Evolutionary conservation across 257 asterid genomes (phyloP).

Genomic region (Apocynum venetum): DNA sequence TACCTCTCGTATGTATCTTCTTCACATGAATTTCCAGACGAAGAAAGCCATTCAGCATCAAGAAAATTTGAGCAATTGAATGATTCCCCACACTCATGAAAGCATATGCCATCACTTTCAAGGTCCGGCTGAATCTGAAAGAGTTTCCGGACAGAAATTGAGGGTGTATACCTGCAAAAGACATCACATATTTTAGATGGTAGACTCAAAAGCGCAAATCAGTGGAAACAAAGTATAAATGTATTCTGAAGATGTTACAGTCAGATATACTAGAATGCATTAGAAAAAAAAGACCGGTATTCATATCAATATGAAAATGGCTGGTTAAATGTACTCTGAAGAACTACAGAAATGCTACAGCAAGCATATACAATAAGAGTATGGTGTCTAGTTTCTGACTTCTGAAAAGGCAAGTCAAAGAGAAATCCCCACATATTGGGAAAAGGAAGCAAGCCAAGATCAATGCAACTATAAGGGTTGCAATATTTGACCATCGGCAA

Average conservation of each 20-base stretch:
- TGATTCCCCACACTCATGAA: conserved; percentile 44
- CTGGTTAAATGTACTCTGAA: not conserved
- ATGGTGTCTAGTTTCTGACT: no score
- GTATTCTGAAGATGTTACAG: not conserved
- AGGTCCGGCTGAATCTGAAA: conserved; percentile 47
- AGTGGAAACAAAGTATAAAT: not conserved
- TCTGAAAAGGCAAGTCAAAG: not conserved
- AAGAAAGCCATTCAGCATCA: conserved; percentile 74
- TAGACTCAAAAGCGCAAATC: not conserved
- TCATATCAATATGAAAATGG: not conserved
- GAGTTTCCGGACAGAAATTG: conserved; percentile 51
- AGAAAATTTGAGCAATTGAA: conserved; percentile 70
- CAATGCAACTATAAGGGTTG: not conserved
- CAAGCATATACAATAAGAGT: not conserved
- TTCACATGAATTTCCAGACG: conserved; percentile 89
- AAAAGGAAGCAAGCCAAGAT: not conserved
- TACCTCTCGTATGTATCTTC: conserved; percentile 82
- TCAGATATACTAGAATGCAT: not conserved
- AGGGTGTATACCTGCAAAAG: conserved; percentile 57
- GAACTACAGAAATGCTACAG: not conserved
- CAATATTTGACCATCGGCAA: not conserved
- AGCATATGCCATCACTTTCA: conserved; percentile 38
- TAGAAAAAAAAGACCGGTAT: not conserved
- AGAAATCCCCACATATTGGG: not conserved
- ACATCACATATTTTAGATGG: not conserved